Conservation (phyloP, 2,329 filamentous ascomycete species). For the Ramularia endophylla region DNA sequence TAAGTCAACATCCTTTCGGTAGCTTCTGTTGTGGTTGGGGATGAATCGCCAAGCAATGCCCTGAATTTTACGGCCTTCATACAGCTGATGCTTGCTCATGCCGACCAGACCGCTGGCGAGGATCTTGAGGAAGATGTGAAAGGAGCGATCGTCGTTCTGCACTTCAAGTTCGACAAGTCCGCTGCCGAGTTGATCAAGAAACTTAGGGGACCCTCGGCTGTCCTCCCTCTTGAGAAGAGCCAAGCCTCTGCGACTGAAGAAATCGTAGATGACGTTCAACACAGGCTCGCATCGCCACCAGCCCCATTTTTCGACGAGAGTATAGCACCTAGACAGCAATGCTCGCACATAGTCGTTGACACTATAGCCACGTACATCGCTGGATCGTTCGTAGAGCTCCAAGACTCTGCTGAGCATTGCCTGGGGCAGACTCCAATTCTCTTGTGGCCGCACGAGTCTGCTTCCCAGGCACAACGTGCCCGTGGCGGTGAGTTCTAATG, state of each 20-base stretch:
- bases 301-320: constrained; percentile 50
- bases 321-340: constrained; percentile 47
- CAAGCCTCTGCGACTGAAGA: constrained; percentile 52
- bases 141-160: constrained; percentile 47
- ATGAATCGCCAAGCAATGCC: constrained; percentile 50
- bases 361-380: constrained; percentile 35
- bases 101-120: constrained; percentile 46
- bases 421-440: constrained; percentile 48
- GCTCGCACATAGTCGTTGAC: constrained; percentile 52
- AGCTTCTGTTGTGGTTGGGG: constrained; percentile 55
- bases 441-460: constrained; percentile 35
- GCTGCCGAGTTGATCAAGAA: constrained; percentile 46
- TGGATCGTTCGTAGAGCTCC: constrained; percentile 41
- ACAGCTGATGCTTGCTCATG: constrained; percentile 36
- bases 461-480: constrained; percentile 42
- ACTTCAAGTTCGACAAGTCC: constrained; percentile 38
- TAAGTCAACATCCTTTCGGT: constrained; percentile 52
- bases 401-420: constrained; percentile 44
- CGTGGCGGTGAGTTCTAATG: constrained; percentile 45
- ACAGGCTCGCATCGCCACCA: constrained; percentile 52
- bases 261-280: constrained; percentile 52
- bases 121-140: constrained; percentile 55
- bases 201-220: constrained; percentile 46
- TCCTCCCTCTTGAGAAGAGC: constrained; percentile 48
- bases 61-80: constrained; percentile 49